Percentiles rank a stretch among this genome's conserved stretches.
Conservation (phyloP, 495 filamentous ascomycete genomes). For the Astrocystis sublimbata region DNA sequence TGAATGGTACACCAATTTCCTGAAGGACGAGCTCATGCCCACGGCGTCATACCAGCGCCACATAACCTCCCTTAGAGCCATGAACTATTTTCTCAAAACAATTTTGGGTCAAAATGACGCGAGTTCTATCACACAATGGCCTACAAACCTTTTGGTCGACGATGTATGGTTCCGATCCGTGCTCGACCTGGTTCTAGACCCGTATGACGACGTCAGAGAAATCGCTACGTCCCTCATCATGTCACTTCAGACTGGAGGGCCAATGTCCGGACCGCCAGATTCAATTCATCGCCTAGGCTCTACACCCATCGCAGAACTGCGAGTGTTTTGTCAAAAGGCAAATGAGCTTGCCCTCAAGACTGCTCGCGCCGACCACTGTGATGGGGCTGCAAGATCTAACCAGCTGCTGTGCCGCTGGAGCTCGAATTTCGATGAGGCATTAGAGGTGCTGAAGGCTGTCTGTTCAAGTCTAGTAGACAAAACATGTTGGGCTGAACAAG, state of each 20-base stretch:
- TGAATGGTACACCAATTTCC: slow-evolving; percentile 66
- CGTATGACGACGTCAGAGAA: slow-evolving; percentile 88
- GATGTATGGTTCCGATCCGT: slow-evolving; percentile 64
- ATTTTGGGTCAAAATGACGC: slow-evolving; percentile 18
- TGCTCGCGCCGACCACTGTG: slow-evolving; percentile 81
- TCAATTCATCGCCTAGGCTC: slow-evolving; percentile 14
- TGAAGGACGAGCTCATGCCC: slow-evolving; percentile 70
- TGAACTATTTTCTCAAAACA: slow-evolving; percentile 58
- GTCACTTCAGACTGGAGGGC: slow-evolving; percentile 32
- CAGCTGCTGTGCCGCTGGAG: slow-evolving; percentile 45
- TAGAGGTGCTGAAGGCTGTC: slow-evolving; percentile 43
- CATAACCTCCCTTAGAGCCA: slow-evolving; percentile 70
- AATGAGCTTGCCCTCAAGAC: slow-evolving; percentile 58
- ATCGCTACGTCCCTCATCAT: slow-evolving; percentile 61
- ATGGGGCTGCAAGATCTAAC: slow-evolving; percentile 71
- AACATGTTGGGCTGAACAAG: slow-evolving; percentile 52
- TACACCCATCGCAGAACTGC: slow-evolving; percentile 31
- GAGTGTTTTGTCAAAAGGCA: slow-evolving; percentile 52
- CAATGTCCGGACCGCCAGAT: slow-evolving; percentile 21
- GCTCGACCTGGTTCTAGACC: slow-evolving; percentile 77
- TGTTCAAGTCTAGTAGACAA: slow-evolving; percentile 58
- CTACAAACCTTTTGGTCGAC: slow-evolving; percentile 30
- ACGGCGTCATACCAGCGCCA: slow-evolving; percentile 84
- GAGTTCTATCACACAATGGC: slow-evolving; percentile 14
- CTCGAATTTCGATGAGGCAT: slow-evolving; percentile 33